These are phyloP conservation scores for Lactarius pseudohatsudake DNA, from an alignment of 768 basidiomycete species.

Conservation along the genomic window DNA sequence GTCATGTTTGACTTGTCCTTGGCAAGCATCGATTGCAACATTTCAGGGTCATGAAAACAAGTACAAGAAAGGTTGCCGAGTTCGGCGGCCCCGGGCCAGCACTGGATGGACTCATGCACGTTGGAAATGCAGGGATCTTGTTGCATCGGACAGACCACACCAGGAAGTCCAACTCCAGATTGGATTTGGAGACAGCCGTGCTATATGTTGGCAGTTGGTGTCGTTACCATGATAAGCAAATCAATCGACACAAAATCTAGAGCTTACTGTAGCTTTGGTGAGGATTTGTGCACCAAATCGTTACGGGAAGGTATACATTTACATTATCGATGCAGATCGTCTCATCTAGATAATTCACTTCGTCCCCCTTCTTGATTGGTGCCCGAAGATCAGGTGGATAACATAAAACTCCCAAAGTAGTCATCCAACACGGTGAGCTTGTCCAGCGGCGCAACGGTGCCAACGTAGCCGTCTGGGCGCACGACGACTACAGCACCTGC, in stretches of 20 bases:
- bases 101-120: too few species aligned
- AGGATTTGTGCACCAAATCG: not conserved
- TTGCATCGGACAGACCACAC: too few species aligned
- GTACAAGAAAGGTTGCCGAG: too few species aligned
- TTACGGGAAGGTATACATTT: not conserved
- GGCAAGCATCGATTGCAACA: too few species aligned
- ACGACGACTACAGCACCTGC: conserved; percentile 54
- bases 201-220: too few species aligned
- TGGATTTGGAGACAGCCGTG: too few species aligned
- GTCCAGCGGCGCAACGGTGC: conserved; percentile 53
- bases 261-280: not conserved
- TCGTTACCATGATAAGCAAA: not conserved
- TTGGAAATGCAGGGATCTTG: too few species aligned
- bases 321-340: not conserved
- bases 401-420: conserved; percentile 53
- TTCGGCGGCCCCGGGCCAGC: too few species aligned
- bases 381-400: not conserved
- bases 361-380: not conserved
- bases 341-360: not conserved
- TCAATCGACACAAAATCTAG: not conserved
- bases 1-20: too few species aligned
- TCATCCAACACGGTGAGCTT: conserved; percentile 38
- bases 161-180: too few species aligned
- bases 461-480: conserved; percentile 68
- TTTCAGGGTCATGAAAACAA: too few species aligned